Evolutionary conservation across 495 filamentous ascomycete genomes (phyloP).

Genomic region (Aspergillus avenaceus): DNA sequence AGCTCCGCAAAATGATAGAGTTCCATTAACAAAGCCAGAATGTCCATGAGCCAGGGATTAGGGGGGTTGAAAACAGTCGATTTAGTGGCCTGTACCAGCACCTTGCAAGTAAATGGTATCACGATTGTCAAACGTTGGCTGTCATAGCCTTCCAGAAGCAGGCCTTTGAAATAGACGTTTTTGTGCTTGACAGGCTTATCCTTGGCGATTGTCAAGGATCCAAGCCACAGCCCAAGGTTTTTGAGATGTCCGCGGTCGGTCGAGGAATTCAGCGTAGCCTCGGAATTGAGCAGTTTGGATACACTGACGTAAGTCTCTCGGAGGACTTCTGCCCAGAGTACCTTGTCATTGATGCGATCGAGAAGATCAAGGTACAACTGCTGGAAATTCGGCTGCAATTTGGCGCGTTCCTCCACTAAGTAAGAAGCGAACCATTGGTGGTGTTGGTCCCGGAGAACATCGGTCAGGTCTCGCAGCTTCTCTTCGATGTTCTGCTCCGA

Average conservation of each 20-base stretch:
- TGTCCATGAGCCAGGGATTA: constrained; percentile 97
- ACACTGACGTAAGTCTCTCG: constrained; percentile 90
- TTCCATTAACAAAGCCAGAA: constrained; percentile 80
- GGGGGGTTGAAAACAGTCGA: constrained; percentile 91
- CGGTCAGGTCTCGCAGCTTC: constrained; percentile 74
- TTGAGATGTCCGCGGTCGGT: constrained; percentile 85
- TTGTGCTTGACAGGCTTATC: constrained; percentile 95
- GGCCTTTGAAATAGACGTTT: constrained; percentile 93
- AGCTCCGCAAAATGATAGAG: constrained; percentile 89
- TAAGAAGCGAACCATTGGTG: constrained; percentile 96
- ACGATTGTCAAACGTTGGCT: constrained; percentile 84
- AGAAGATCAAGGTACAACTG: constrained; percentile 86
- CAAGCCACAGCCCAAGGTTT: constrained; percentile 88
- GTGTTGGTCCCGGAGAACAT: constrained; percentile 71
- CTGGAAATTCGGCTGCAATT: constrained; percentile 94
- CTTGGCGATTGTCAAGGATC: constrained; percentile 86
- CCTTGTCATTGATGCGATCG: constrained; percentile 70
- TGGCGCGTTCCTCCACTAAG: constrained; percentile 93
- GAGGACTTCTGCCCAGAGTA: constrained; percentile 81
- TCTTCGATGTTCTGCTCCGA: constrained; percentile 80
- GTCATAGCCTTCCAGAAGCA: constrained; percentile 88
- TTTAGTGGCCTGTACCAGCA: constrained; percentile 73
- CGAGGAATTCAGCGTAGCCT: constrained; percentile 71
- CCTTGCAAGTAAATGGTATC: constrained; percentile 96
- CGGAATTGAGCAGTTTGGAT: constrained; percentile 80